phyloP scores from a whole-genome alignment of 805 yeast genomes.

The Cephaloascus fragrans region DNA sequence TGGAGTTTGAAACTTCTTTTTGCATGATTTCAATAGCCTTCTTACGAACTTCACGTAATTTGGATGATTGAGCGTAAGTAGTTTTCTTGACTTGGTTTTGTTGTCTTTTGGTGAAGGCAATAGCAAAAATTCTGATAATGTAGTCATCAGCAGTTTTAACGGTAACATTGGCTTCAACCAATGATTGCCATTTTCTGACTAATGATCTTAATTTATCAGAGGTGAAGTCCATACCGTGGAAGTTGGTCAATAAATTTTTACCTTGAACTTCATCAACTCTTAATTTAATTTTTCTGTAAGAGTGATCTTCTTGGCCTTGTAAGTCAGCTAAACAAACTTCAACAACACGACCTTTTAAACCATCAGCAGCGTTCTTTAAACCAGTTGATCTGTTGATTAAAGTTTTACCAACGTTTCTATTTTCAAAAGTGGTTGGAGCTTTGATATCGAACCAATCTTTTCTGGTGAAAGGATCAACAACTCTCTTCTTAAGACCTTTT shows the following conservation, averaged over 20 bases:
- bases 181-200: conserved; percentile 98
- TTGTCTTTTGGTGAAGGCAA: conserved; percentile 98
- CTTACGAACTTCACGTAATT: conserved; percentile 95
- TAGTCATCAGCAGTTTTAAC: conserved; percentile 97
- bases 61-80: conserved; percentile 95
- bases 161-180: conserved; percentile 96
- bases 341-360: conserved; percentile 94
- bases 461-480: conserved; percentile 98
- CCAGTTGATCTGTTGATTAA: conserved; percentile 97
- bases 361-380: conserved; percentile 95
- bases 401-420: conserved; percentile 98
- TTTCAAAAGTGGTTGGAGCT: conserved; percentile 98
- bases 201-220: conserved; percentile 95
- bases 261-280: conserved; percentile 99
- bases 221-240: conserved; percentile 98
- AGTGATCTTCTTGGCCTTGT: conserved; percentile 98
- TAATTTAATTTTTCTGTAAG: conserved; percentile 93
- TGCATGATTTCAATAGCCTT: conserved; percentile 93
- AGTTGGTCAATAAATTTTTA: conserved; percentile 96
- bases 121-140: conserved; percentile 91
- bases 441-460: conserved; percentile 98
- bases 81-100: conserved; percentile 96
- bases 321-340: conserved; percentile 95
- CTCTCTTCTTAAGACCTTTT: conserved; percentile 99
- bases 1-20: conserved; percentile 91